Evolutionary conservation across 805 yeast species (phyloP), one percentile per base, ranked within the genome.

Genomic region (Schwanniomyces occidentalis): DNA sequence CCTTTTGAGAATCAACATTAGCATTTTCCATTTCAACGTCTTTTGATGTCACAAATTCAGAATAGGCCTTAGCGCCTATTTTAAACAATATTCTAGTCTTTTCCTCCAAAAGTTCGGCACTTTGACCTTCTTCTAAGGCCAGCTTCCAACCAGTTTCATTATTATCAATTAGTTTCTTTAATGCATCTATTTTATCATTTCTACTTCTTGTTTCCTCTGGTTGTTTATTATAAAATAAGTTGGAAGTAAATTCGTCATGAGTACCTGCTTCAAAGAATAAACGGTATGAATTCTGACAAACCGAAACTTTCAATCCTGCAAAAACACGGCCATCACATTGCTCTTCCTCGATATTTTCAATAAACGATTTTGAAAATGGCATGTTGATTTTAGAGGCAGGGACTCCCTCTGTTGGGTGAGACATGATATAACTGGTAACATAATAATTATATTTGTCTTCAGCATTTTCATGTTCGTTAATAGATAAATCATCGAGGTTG

Each of bases 381-480:
- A 87, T 70, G 43, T 76, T 75, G 36, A 93, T 75, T 46, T 79
- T 80, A 27, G 84, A 80, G 13, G 86, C 78, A 12, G 88, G 81
- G 12, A 93, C 84, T 19, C 98, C 98, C 60, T 93, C 99, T 2
- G 99, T 93, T 24, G 99, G 98, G 51, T 88, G 95, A 3, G 95
- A 84, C 85, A 93, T 84, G 27, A 90, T 77, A 58, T 85, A 93
- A 27, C 95, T 85, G 0, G 98, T 91, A 32, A 93, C 75, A 55
- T 93, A 93, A 65, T 93, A 91, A 56, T 88, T 90, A 85, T 96
- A 93, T 51, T 77, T 78, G 45, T 87, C 95, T 48, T 85, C 91
- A 3, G 80, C 77, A 15, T 80, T 75, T 44, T 85, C 86, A 39
- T 82, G 82, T 35, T 69, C 72, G 45, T 63, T 66, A 52, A 90